These are phyloP conservation scores for Melampsora americana DNA, from an alignment of 1,284 basidiomycete genomes.

Conservation along the genomic window DNA sequence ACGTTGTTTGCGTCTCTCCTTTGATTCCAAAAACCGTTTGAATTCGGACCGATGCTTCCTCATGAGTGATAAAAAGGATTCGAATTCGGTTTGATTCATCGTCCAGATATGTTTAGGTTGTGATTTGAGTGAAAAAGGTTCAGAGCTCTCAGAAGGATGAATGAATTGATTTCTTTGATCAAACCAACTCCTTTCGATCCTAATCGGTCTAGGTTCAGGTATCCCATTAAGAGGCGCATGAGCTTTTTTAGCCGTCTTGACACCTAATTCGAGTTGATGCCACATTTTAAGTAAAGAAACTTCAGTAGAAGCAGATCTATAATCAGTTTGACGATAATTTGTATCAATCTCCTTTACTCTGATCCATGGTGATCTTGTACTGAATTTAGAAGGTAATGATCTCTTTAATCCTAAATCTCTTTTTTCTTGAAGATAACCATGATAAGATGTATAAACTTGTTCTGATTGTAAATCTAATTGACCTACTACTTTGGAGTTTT, in stretches of 20 bases:
- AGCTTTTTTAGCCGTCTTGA: conserved; percentile 32
- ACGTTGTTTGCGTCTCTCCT: conserved; percentile 19
- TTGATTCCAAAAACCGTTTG: conserved; percentile 31
- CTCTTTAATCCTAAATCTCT: conserved; percentile 41
- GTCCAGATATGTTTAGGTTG: conserved; percentile 43
- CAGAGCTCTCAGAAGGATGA: neutral
- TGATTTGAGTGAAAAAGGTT: neutral
- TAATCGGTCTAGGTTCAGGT: conserved; percentile 39
- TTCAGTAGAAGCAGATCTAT: conserved; percentile 33
- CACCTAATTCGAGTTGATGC: conserved; percentile 32
- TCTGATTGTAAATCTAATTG: conserved; percentile 28
- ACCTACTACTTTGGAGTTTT: conserved; percentile 41
- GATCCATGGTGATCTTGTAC: conserved; percentile 40
- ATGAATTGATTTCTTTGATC: too few relatives aligned
- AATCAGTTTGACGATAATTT: conserved; percentile 29
- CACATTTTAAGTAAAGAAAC: conserved; percentile 37
- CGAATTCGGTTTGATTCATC: conserved; percentile 42
- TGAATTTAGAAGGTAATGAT: conserved; percentile 20
- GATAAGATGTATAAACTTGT: conserved; percentile 43
- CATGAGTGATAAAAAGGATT: conserved; percentile 30
- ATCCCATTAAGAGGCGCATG: conserved; percentile 10
- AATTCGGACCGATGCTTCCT: conserved; percentile 12
- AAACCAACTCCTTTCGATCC: conserved; percentile 28
- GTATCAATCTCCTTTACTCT: conserved; percentile 39
- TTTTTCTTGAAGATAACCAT: conserved; percentile 24